These are phyloP conservation scores for Pseudogymnoascus sp. DNA, from an alignment of 2,329 filamentous ascomycete species.

Conservation along the genomic window DNA sequence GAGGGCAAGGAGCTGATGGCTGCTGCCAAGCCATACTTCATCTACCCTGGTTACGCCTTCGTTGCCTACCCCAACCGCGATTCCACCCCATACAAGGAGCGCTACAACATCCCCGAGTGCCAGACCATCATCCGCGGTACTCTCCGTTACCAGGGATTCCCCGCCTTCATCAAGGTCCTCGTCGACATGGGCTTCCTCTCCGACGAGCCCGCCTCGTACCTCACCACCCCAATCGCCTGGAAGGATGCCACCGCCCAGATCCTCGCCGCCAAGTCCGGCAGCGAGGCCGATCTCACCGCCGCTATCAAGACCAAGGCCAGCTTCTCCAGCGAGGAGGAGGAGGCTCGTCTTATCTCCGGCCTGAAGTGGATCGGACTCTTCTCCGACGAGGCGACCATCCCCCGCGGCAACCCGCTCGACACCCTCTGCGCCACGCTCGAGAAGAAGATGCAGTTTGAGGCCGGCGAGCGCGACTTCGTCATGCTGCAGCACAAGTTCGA, in stretches of 20 bases:
- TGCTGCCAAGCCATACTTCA: conserved; percentile 79
- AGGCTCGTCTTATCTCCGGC: conserved; percentile 60
- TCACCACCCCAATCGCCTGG: conserved; percentile 66
- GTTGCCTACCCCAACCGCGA: conserved; percentile 93
- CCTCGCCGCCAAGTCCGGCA: conserved; percentile 57
- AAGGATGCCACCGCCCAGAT: conserved; percentile 76
- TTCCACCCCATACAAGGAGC: conserved; percentile 76
- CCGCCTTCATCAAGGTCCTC: conserved; percentile 77
- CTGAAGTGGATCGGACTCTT: conserved; percentile 64
- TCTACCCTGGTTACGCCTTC: conserved; percentile 81
- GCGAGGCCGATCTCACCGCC: conserved; percentile 60
- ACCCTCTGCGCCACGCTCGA: conserved; percentile 85
- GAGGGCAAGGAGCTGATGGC: conserved; percentile 68
- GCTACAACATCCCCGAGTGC: conserved; percentile 83
- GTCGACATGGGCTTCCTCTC: conserved; percentile 85
- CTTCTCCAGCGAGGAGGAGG: conserved; percentile 61
- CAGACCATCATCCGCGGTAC: conserved; percentile 79
- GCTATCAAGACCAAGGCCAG: conserved; percentile 67
- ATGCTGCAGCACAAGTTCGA: conserved; percentile 76
- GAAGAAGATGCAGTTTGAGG: conserved; percentile 82
- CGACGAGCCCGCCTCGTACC: conserved; percentile 56
- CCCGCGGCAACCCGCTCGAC: conserved; percentile 73
- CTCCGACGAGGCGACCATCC: conserved; percentile 58
- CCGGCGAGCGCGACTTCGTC: conserved; percentile 77
- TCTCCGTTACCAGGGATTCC: conserved; percentile 81